These are phyloP conservation scores for Exophiala xenobiotica DNA, from an alignment of 2,329 filamentous ascomycete species.

Conservation along the genomic window DNA sequence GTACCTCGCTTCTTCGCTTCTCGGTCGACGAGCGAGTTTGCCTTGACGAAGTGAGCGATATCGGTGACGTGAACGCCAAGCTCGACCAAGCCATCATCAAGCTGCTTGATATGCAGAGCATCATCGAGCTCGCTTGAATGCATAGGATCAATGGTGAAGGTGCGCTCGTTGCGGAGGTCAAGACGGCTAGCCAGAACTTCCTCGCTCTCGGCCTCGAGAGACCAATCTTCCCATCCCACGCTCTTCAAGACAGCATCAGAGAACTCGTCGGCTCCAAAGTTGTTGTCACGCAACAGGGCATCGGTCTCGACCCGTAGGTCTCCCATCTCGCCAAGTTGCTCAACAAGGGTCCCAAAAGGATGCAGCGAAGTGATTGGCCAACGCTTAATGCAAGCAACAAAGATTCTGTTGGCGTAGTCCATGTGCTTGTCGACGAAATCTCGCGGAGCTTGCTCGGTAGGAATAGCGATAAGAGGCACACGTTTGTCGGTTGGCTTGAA, in stretches of 20 bases:
- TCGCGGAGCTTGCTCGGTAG: slow-evolving; percentile 92
- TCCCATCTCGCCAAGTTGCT: slow-evolving; percentile 95
- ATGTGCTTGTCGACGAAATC: slow-evolving; percentile 99
- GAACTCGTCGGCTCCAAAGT: slow-evolving; percentile 96
- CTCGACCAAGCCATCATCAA: slow-evolving; percentile 81
- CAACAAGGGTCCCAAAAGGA: slow-evolving; percentile 94
- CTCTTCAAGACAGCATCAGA: slow-evolving; percentile 93
- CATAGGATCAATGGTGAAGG: slow-evolving; percentile 89
- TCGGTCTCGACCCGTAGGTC: slow-evolving; percentile 97
- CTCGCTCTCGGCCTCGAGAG: slow-evolving; percentile 78
- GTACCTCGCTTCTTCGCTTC: slow-evolving; percentile 98
- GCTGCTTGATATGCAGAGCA: slow-evolving; percentile 85
- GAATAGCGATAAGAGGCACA: slow-evolving; percentile 95
- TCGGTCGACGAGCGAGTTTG: slow-evolving; percentile 89
- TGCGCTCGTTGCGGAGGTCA: slow-evolving; percentile 84
- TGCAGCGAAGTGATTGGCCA: slow-evolving; percentile 99
- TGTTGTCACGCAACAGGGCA: slow-evolving; percentile 94
- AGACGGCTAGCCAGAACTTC: slow-evolving; percentile 70
- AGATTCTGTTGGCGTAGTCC: slow-evolving; percentile 95
- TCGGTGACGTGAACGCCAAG: slow-evolving; percentile 95
- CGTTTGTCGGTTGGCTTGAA: slow-evolving; percentile 99
- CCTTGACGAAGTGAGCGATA: slow-evolving; percentile 94
- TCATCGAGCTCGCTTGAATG: slow-evolving; percentile 86
- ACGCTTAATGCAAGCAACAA: slow-evolving; percentile 97
- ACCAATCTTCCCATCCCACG: slow-evolving; percentile 90